These are phyloP conservation scores for Calonectria pseudoreteaudii DNA, from an alignment of 2,329 filamentous ascomycete species.

Conservation along the genomic window DNA sequence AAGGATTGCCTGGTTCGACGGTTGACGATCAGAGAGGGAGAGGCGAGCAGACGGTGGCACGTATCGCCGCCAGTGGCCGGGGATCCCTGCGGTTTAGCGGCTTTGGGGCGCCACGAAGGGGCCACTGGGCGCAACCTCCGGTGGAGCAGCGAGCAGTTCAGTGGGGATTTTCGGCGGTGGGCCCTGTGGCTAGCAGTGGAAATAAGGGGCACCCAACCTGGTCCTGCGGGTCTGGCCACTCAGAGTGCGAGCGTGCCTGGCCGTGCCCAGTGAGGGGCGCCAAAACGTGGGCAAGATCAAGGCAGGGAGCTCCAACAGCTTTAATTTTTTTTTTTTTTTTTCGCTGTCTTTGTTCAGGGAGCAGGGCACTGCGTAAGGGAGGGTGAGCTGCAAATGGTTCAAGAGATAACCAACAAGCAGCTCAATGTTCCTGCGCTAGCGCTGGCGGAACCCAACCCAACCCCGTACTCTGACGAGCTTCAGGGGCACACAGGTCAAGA, in stretches of 20 bases:
- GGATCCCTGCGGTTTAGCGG: slow-evolving; percentile 24
- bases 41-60: slow-evolving; percentile 18
- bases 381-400: neutral
- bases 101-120: slow-evolving; percentile 16
- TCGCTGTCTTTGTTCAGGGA: neutral
- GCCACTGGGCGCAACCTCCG: slow-evolving; percentile 11
- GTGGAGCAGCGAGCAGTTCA: slow-evolving; percentile 17
- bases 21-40: slow-evolving; percentile 14
- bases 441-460: neutral
- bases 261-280: neutral
- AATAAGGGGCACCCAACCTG: slow-evolving; percentile 20
- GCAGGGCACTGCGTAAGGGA: neutral
- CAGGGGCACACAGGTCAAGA: slow-evolving; percentile 1
- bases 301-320: neutral
- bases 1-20: slow-evolving; percentile 11
- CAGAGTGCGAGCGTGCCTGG: slow-evolving; percentile 12
- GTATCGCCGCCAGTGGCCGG: slow-evolving; percentile 20
- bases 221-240: slow-evolving; percentile 11
- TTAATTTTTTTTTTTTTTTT: too few relatives aligned
- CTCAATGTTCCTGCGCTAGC: slow-evolving; percentile 18
- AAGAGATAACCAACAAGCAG: neutral
- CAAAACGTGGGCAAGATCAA: slow-evolving; percentile 12
- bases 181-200: slow-evolving; percentile 8
- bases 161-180: slow-evolving; percentile 17
- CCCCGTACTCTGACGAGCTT: neutral